phyloP scores from a whole-genome alignment of 1,284 basidiomycete species.

The Sporisorium iseilematis-ciliati region DNA sequence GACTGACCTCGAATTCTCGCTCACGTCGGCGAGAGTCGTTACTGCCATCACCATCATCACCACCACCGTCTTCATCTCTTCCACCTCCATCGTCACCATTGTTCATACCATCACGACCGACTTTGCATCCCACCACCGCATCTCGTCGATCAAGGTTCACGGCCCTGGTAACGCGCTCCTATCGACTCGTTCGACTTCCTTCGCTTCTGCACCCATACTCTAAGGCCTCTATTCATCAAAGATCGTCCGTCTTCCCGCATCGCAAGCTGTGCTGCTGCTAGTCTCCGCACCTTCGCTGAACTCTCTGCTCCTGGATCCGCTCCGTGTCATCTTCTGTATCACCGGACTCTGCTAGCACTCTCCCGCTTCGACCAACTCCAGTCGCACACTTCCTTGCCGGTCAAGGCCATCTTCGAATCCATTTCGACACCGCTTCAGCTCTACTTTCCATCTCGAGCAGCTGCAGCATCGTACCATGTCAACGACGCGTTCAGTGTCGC shows the following conservation, averaged over 20 bases:
- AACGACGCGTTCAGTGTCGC: slow-evolving; percentile 9
- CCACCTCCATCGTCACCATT: not conserved
- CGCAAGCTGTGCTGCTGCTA: not conserved
- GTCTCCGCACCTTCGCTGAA: not conserved
- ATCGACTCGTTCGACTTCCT: not conserved
- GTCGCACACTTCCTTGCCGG: slow-evolving; percentile 7
- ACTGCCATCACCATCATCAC: not conserved
- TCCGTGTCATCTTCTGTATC: not conserved
- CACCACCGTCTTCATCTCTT: not conserved
- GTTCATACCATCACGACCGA: not conserved
- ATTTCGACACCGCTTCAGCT: not conserved
- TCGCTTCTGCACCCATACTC: not conserved
- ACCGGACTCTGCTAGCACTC: not conserved
- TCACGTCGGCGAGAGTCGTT: not conserved
- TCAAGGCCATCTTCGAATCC: slow-evolving; percentile 7
- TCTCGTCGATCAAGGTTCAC: not conserved
- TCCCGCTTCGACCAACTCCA: not conserved
- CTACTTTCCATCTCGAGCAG: not conserved
- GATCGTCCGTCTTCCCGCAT: not conserved
- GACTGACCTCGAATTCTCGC: not conserved
- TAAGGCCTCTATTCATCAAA: not conserved
- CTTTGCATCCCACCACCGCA: not conserved
- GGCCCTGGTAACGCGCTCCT: not conserved
- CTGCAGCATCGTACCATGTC: slow-evolving; percentile 18
- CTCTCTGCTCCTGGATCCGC: not conserved